Conservation (phyloP, 1,284 basidiomycete species). For the Ceratobasidium papillatum region DNA sequence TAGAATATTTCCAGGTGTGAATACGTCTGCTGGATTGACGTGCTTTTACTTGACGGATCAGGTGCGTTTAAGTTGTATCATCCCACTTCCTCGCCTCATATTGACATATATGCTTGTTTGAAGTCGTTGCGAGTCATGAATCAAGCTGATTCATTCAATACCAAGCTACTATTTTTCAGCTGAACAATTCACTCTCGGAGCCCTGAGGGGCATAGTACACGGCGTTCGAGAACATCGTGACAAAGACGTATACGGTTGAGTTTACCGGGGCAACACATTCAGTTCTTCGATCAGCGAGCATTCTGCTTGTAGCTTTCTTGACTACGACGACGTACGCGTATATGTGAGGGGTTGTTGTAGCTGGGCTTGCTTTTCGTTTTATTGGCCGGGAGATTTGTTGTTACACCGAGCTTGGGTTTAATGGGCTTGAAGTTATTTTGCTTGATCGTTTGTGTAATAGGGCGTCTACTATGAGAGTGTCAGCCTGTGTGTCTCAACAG, state of each 20-base stretch:
- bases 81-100: too few relatives aligned
- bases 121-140: not conserved
- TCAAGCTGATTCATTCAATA: not conserved
- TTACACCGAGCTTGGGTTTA: not conserved
- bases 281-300: not conserved
- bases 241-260: conserved; percentile 6
- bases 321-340: not conserved
- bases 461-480: too few relatives aligned
- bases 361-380: not conserved
- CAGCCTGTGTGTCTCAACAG: too few relatives aligned
- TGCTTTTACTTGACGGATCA: not conserved
- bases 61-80: not conserved
- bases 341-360: conserved; percentile 2
- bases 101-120: too few relatives aligned
- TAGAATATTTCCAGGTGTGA: not conserved
- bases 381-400: not conserved
- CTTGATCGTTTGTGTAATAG: too few relatives aligned
- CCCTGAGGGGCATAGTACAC: not conserved
- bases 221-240: not conserved
- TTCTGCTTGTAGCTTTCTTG: not conserved
- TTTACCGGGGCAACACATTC: not conserved
- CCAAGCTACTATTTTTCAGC: not conserved
- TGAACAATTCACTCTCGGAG: not conserved
- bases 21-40: not conserved
- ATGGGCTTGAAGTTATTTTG: not conserved